Base-by-base conservation (phyloP, 805 yeast genomes). In the Ogataea glucozyma region DNA sequence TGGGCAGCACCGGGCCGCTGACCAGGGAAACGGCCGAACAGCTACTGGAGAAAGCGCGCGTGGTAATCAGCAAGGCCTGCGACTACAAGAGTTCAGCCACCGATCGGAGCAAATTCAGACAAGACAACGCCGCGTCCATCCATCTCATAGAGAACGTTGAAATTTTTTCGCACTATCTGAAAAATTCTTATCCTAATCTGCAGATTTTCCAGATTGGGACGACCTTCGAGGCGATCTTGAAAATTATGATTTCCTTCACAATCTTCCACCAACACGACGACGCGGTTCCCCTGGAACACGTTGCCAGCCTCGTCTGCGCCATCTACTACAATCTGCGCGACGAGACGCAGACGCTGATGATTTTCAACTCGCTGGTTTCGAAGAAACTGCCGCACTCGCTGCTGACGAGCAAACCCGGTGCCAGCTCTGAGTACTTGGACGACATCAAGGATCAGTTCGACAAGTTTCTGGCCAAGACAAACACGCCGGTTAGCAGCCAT, bases 401-500 rank as follows among this genome's bases (percentile, higher is more conserved):
- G 26, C 41, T 55, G 14, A 26, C 36, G 24, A 26, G 31, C 14
- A 31, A 26, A 12, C 18, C n/a, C n/a, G n/a, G n/a, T n/a, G n/a
- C n/a, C n/a, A n/a, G 34, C 6, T 24, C 43, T 11, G 54, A 40
- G n/a, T 65, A 62, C 31, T 54, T 74, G n/a, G 46, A 60, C 6
- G 68, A 67, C 9, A 74, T 70, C 46, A 58, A 70, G 41, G 57
- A 62, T 11, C 72, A 82, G 16, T 81, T 79, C 51, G 67, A 72
- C 31, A 66, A 68, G 46, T 67, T 73, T 14, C 67, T 84, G 38
- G 62, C 68, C 14, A 59, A 65, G 30, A 70, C 73, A 38, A 61
- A 70, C 33, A 73, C 78, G 8, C 53, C 69, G 17, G 58, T 85
- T 26, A 69, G 66, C 41, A 58, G 69, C 9, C 87, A 83, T 55